phyloP scores from a whole-genome alignment of 2,329 filamentous ascomycete genomes.

The Colletotrichum abscissum region DNA sequence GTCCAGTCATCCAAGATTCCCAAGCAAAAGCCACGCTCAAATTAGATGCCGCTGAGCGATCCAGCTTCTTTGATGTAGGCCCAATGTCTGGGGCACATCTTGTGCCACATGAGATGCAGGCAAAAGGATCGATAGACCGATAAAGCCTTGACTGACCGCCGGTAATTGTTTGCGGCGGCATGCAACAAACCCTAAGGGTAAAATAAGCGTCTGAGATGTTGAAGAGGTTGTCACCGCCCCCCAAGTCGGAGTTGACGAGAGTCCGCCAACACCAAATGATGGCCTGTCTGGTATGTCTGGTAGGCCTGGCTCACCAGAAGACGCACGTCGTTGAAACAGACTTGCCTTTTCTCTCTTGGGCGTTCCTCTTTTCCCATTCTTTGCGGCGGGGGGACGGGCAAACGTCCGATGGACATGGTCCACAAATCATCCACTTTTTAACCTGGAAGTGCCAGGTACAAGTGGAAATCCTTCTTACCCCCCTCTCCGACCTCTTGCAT shows the following conservation, averaged over 20 bases:
- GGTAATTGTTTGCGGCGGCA: background rate
- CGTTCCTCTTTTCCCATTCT: slow-evolving; percentile 1
- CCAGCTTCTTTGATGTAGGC: background rate
- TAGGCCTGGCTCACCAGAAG: background rate
- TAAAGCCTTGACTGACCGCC: background rate
- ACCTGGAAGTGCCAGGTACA: background rate
- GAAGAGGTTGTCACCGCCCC: background rate
- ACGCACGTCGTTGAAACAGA: slow-evolving; percentile 27
- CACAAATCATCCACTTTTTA: background rate
- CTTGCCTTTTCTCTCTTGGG: background rate
- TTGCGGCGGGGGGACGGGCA: slow-evolving; percentile 6
- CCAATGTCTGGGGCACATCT: slow-evolving; percentile 18
- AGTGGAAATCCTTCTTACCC: background rate
- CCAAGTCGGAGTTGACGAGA: background rate
- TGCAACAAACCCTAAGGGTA: background rate
- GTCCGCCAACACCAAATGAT: background rate
- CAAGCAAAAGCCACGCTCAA: background rate
- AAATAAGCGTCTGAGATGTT: background rate
- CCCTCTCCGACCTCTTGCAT: background rate
- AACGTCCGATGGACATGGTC: background rate
- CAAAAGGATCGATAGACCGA: background rate
- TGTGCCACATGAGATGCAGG: slow-evolving; percentile 23
- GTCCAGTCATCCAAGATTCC: background rate
- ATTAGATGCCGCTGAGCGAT: background rate
- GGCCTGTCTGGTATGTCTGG: background rate